Percentiles rank a stretch among this genome's conserved stretches.
These are phyloP conservation scores for Trichoderma harzianum DNA, from an alignment of 2,329 filamentous ascomycete species.

Conservation along the genomic window DNA sequence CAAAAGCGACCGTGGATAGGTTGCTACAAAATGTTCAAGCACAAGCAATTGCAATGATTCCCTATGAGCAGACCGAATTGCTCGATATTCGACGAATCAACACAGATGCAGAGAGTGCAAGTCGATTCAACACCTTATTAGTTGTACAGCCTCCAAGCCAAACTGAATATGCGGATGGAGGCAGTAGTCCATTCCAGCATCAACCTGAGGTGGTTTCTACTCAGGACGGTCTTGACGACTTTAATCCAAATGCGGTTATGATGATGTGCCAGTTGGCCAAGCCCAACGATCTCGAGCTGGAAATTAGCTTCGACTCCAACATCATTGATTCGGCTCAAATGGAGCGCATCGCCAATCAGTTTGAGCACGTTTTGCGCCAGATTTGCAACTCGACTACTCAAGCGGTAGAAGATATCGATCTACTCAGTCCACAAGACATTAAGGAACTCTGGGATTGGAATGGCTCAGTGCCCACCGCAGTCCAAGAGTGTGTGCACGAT, in stretches of 20 bases:
- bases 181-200: not conserved
- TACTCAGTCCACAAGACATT: slow-evolving; percentile 20
- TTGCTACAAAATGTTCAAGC: slow-evolving; percentile 24
- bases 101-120: slow-evolving; percentile 17
- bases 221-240: not conserved
- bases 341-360: slow-evolving; percentile 14
- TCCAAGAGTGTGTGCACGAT: slow-evolving; percentile 23
- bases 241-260: slow-evolving; percentile 7
- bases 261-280: not conserved
- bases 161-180: not conserved
- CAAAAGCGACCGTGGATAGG: slow-evolving; percentile 12
- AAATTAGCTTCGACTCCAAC: slow-evolving; percentile 17
- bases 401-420: slow-evolving; percentile 13
- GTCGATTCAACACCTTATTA: slow-evolving; percentile 22
- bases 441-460: slow-evolving; percentile 24
- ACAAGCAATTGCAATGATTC: slow-evolving; percentile 24
- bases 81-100: slow-evolving; percentile 27
- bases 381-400: slow-evolving; percentile 3
- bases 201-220: not conserved
- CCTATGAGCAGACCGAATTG: slow-evolving; percentile 29
- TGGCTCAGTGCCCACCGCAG: slow-evolving; percentile 12
- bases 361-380: slow-evolving; percentile 18
- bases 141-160: not conserved
- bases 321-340: slow-evolving; percentile 12
- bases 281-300: not conserved